Conservation (phyloP, 139 green algal species). For the Gonium pectorale region DNA sequence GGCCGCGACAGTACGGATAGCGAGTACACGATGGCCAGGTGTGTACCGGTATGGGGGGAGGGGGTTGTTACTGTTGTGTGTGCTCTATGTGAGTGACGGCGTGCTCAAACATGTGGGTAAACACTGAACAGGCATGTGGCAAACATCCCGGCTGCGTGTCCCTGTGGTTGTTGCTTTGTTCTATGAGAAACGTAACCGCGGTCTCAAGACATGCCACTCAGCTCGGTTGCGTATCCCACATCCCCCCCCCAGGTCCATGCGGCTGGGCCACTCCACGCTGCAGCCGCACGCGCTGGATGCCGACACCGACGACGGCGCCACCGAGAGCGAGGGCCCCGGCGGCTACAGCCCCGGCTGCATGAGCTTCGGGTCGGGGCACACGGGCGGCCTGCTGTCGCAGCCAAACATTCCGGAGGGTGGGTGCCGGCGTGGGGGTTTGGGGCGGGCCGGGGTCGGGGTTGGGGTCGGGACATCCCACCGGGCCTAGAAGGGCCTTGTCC, state of each 20-base stretch:
- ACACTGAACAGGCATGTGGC: no score
- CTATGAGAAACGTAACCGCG: no score
- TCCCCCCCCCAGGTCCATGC: slow-evolving; percentile 47
- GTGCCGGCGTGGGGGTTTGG: background rate
- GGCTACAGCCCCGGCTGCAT: background rate
- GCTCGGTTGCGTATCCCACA: no score
- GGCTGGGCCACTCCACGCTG: slow-evolving; percentile 65
- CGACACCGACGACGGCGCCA: slow-evolving; percentile 27
- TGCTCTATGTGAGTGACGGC: background rate
- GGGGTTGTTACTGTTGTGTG: no score
- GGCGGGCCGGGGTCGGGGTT: no score
- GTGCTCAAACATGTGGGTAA: no score
- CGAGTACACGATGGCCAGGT: slow-evolving; percentile 44
- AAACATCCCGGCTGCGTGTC: no score
- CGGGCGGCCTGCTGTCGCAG: slow-evolving; percentile 10
- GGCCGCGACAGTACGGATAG: background rate
- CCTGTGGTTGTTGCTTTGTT: no score
- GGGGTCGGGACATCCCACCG: no score
- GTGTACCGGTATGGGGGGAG: background rate
- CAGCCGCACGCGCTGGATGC: slow-evolving; percentile 72
- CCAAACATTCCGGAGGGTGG: slow-evolving; percentile 36
- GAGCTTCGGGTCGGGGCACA: slow-evolving; percentile 1
- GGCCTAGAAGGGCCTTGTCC: no score
- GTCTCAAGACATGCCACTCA: no score
- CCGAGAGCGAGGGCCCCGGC: background rate